A percentile compares a stretch with the other conserved stretches of the same genome.
These are phyloP conservation scores for Eimeria zaria DNA, from an alignment of 169 alveolate genomes.

Conservation along the genomic window DNA sequence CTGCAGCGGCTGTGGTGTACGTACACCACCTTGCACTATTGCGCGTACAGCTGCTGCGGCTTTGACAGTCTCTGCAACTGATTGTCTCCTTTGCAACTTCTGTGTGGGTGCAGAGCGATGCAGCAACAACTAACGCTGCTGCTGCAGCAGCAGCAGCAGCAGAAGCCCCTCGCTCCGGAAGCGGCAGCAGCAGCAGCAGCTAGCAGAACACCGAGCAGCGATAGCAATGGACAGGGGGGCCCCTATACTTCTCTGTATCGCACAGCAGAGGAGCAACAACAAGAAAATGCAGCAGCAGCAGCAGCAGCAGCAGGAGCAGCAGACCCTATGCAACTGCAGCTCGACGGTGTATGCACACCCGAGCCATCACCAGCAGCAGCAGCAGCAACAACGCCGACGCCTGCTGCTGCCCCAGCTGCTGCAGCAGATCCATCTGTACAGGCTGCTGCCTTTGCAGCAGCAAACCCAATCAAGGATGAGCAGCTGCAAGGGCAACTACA, in stretches of 20 bases:
- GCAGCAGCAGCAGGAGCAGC: slow-evolving; percentile 50
- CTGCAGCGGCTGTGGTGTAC: slow-evolving; percentile 47
- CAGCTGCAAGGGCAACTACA: slow-evolving; percentile 42
- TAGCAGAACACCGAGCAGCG: slow-evolving; percentile 46
- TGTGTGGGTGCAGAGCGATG: slow-evolving; percentile 9
- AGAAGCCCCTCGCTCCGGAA: background rate
- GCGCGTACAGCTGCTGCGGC: background rate
- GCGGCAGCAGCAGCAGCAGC: slow-evolving; percentile 70
- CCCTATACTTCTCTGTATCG: slow-evolving; percentile 17
- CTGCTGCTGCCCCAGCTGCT: slow-evolving; percentile 44
- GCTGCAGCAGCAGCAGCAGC: slow-evolving; percentile 56
- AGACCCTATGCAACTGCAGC: slow-evolving; percentile 30
- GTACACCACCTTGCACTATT: slow-evolving; percentile 43
- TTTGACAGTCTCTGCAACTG: background rate
- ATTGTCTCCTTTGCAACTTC: background rate
- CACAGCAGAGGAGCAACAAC: slow-evolving; percentile 44
- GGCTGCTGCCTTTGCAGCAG: slow-evolving; percentile 24
- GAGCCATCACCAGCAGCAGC: slow-evolving; percentile 52
- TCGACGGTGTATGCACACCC: slow-evolving; percentile 55
- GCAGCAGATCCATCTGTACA: slow-evolving; percentile 31
- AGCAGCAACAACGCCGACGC: slow-evolving; percentile 58
- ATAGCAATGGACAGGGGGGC: background rate
- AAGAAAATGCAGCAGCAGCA: background rate
- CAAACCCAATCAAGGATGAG: slow-evolving; percentile 38
- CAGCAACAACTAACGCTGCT: slow-evolving; percentile 36